These are phyloP conservation scores for Panicum virgatum DNA, from an alignment of 202 grass and related monocot genomes.

Conservation along the genomic window DNA sequence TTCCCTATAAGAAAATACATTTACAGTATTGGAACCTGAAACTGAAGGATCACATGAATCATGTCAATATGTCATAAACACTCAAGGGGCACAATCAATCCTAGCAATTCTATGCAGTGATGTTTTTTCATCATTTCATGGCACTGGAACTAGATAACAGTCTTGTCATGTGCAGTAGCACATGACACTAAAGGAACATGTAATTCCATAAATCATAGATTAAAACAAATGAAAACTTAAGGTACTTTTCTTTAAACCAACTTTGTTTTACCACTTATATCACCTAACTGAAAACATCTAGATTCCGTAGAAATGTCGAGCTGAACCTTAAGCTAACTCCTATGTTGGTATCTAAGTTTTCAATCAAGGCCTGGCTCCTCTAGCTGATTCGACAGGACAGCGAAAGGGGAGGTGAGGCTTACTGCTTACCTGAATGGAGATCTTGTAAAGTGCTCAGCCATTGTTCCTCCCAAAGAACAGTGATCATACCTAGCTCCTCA, in stretches of 20 bases:
- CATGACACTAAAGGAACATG: neutral
- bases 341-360: conserved; percentile 16
- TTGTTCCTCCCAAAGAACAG: conserved; percentile 99
- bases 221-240: neutral
- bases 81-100: conserved; percentile 15
- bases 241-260: neutral
- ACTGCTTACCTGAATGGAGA: conserved; percentile 98
- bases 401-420: conserved; percentile 13
- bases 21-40: conserved; percentile 9
- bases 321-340: conserved; percentile 8
- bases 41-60: conserved; percentile 7
- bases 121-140: conserved; percentile 41
- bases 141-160: conserved; percentile 22
- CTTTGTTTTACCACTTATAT: conserved; percentile 32
- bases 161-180: neutral
- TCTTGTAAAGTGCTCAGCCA: conserved; percentile 99
- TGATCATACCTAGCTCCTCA: conserved; percentile 91
- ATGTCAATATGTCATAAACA: neutral
- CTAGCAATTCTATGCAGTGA: conserved; percentile 27
- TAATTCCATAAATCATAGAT: neutral
- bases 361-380: conserved; percentile 17
- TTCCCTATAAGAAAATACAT: conserved; percentile 6
- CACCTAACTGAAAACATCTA: conserved; percentile 21
- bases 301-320: conserved; percentile 14
- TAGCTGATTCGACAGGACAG: conserved; percentile 17